These are phyloP conservation scores for Stylonectria norvegica DNA, from an alignment of 2,329 filamentous ascomycete genomes.

Conservation along the genomic window DNA sequence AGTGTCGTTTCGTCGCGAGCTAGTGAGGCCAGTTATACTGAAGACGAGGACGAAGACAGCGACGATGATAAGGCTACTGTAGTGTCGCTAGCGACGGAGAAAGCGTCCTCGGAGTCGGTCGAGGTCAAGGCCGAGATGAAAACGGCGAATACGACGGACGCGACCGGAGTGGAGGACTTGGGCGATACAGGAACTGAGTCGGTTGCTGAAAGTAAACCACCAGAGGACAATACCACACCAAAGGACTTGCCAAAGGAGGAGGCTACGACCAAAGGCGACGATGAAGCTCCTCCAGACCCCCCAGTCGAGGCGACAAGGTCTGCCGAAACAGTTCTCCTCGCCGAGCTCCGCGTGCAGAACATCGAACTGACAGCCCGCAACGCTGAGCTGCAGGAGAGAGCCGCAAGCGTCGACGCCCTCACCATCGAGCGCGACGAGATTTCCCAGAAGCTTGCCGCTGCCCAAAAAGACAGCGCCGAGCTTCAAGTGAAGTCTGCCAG, in stretches of 20 bases:
- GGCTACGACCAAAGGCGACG: constrained; percentile 3
- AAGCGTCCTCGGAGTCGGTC: constrained; percentile 13
- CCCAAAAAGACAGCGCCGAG: constrained; percentile 12
- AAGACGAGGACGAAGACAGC: constrained; percentile 2
- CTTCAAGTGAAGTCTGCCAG: constrained; percentile 6
- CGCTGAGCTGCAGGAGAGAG: constrained; percentile 20
- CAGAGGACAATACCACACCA: too few species aligned
- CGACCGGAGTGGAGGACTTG: too few species aligned
- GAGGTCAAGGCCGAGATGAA: constrained; percentile 3
- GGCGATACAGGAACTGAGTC: background rate
- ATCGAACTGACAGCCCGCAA: constrained; percentile 8
- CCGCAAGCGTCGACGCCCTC: constrained; percentile 10
- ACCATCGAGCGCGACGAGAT: constrained; percentile 18
- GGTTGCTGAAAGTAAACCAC: background rate
- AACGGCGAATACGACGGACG: too few species aligned
- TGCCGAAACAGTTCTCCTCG: constrained; percentile 5
- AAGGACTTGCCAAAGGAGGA: background rate
- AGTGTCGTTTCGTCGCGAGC: background rate
- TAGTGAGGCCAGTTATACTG: too few species aligned
- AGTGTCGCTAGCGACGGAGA: constrained; percentile 22
- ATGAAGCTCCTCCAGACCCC: constrained; percentile 2
- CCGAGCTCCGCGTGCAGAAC: constrained; percentile 14
- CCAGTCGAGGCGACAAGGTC: constrained; percentile 4
- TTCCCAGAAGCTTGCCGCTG: constrained; percentile 14
- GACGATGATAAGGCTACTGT: constrained; percentile 16